Base-by-base conservation (phyloP, 176 grass and related monocot species). In the Musa beccarii region DNA sequence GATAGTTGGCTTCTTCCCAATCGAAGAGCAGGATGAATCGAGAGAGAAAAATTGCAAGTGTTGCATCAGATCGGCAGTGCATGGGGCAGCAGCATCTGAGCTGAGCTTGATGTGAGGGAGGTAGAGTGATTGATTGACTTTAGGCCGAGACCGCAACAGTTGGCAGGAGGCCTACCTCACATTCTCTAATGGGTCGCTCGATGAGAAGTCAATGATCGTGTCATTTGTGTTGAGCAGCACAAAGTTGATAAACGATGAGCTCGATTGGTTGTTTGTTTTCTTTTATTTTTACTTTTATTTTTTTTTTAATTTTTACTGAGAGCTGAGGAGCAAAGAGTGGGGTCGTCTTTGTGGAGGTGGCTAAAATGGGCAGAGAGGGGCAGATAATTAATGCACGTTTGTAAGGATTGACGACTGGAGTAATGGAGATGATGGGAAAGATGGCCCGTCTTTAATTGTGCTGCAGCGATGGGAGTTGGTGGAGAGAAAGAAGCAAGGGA, bases 391-490 rank as follows among this genome's bases (percentile, higher is more conserved):
- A 63, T 63, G 61, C 9, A 2, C 25, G 61, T 7, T 63, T 63
- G 61, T 21, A 2, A 23, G 61, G n/a, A 63, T 63, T 25, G 61
- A 63, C 61, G 21, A 63, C 10, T 24, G 61, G 19, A 63, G 61
- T 63, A 63, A 63, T 63, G 61, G 61, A 23, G 61, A 10, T 63
- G 20, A 63, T 63, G 52, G 24, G 52, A 57, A 26, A 55, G 52
- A n/a, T 25, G 53, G 72, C 12, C 14, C 3, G 25, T 24, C 57
- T 74, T 74, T 74, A 74, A 74, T 74, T 59, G 34, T 59, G 72
- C 19, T 74, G 72, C 72, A 57, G 72, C 7, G 52, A 10, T 8
- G 25, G 72, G 73, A 62, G 72, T 74, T 55, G 72, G 72, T 74
- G 72, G 24, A 28, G 53, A 59, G 17, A 19, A 49, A n/a, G 17